Evolutionary conservation across 805 yeast genomes (phyloP), one percentile per base, ranked within the genome.

Genomic region (Blastobotrys terrestris): DNA sequence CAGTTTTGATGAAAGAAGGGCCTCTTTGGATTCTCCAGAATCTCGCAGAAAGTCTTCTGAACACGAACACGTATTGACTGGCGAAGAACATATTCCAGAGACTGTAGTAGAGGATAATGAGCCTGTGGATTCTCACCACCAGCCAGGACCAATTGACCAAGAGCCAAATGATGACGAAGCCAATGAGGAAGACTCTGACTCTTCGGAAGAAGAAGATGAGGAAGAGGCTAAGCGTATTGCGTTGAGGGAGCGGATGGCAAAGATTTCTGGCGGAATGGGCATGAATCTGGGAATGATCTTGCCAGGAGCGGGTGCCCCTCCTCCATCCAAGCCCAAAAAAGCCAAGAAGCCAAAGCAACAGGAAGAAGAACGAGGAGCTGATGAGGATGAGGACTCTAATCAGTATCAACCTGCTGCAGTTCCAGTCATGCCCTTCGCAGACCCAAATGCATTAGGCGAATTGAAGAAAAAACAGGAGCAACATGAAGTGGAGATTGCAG

Each of bases 211-310:
- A 1, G 71, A 66, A 7, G 78, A 71, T 2, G 78, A 76, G 2
- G 80, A 72, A 1, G 82, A 73, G 2, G 74, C 83, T 3, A 79
- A 85, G 52, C 79, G 94, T 61, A 78, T 84, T 47, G 87, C 84
- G 4, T 73, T 92, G 50, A 83, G 95, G 18, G 97, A 87, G 58
- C 79, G 97, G 55, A 92, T 92, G 97, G 98, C 99, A n/a, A 87
- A 84, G 61, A 77, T 92, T 16, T 86, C 97, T 0, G 95, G 96
- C 18, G 90, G 90, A 3, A 77, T 85, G 71, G 81, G 82, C 13
- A 61, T 63, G 58, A 19, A 18, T 15, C 15, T 42, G 44, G 44
- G 43, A 14, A 40, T 39, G 45, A 48, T 48, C 31, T 15, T 46
- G 22, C 45, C 46, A 3, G 58, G 57, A 16, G 52, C 57, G 18